Percentiles rank a stretch among this genome's conserved stretches.
Conservation (phyloP, 805 yeast species). For the Saccharomyces paradoxus region DNA sequence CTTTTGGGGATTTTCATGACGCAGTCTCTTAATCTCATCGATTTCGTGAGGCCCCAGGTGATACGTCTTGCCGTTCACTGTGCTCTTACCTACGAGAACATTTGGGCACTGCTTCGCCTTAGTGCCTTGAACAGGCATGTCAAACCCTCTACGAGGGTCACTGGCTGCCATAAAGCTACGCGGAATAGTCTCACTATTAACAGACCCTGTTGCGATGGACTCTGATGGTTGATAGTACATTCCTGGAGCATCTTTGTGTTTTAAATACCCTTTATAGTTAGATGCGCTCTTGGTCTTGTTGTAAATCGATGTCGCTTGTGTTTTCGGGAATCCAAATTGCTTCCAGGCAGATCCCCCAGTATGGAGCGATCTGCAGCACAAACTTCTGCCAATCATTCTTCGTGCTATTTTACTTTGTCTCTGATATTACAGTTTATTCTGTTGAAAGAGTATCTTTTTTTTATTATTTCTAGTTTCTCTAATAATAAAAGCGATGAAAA, state of each 20-base stretch:
- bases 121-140: conserved; percentile 20
- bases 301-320: conserved; percentile 36
- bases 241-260: conserved; percentile 44
- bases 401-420: neutral
- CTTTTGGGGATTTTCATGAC: conserved; percentile 48
- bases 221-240: conserved; percentile 57
- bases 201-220: conserved; percentile 46
- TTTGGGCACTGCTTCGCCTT: conserved; percentile 35
- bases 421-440: neutral
- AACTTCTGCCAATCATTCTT: neutral
- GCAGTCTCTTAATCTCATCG: conserved; percentile 46
- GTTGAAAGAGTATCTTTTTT: neutral
- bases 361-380: neutral
- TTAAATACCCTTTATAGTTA: conserved; percentile 45
- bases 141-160: conserved; percentile 47
- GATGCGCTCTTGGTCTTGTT: conserved; percentile 57
- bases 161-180: conserved; percentile 54
- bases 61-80: conserved; percentile 35
- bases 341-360: neutral
- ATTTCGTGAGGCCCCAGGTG: conserved; percentile 52
- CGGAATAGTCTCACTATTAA: conserved; percentile 48
- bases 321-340: conserved; percentile 31
- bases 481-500: neutral
- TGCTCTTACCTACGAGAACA: conserved; percentile 24
- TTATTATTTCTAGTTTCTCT: neutral